phyloP scores from a whole-genome alignment of 805 yeast species.

The Starmerella apis region DNA sequence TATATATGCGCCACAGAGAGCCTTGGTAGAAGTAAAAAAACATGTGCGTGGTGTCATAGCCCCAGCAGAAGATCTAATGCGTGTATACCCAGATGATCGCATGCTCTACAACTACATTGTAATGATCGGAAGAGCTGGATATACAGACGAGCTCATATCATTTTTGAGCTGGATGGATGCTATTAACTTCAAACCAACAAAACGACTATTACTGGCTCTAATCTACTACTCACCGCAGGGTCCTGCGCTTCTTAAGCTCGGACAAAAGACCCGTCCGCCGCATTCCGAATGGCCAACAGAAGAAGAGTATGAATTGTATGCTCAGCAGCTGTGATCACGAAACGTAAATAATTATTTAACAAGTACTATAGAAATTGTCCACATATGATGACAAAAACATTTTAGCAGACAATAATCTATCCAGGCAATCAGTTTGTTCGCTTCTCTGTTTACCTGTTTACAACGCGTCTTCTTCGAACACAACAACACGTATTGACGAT shows the following conservation, averaged over 20 bases:
- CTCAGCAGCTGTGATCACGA: background rate
- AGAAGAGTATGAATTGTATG: slow-evolving; percentile 25
- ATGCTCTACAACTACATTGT: slow-evolving; percentile 47
- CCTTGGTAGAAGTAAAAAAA: slow-evolving; percentile 46
- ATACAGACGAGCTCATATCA: slow-evolving; percentile 41
- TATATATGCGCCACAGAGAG: slow-evolving; percentile 48
- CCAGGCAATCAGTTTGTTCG: too few relatives aligned
- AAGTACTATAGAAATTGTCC: too few relatives aligned
- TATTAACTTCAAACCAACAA: slow-evolving; percentile 37
- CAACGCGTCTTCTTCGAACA: too few relatives aligned
- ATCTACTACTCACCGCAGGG: slow-evolving; percentile 31
- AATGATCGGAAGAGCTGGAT: slow-evolving; percentile 40
- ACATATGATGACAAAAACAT: too few relatives aligned
- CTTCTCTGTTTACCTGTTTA: too few relatives aligned
- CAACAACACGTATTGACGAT: too few relatives aligned
- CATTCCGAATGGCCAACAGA: slow-evolving; percentile 27
- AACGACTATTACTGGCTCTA: slow-evolving; percentile 35
- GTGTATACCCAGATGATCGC: slow-evolving; percentile 38
- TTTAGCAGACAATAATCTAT: too few relatives aligned
- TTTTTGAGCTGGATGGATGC: slow-evolving; percentile 48
- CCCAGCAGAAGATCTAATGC: slow-evolving; percentile 26
- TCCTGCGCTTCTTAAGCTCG: slow-evolving; percentile 25
- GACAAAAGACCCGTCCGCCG: slow-evolving; percentile 23
- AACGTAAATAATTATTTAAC: background rate
- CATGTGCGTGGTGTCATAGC: slow-evolving; percentile 35